Evolutionary conservation across 2,329 filamentous ascomycete genomes (phyloP).

Genomic region (Sclerotinia subarctica): DNA sequence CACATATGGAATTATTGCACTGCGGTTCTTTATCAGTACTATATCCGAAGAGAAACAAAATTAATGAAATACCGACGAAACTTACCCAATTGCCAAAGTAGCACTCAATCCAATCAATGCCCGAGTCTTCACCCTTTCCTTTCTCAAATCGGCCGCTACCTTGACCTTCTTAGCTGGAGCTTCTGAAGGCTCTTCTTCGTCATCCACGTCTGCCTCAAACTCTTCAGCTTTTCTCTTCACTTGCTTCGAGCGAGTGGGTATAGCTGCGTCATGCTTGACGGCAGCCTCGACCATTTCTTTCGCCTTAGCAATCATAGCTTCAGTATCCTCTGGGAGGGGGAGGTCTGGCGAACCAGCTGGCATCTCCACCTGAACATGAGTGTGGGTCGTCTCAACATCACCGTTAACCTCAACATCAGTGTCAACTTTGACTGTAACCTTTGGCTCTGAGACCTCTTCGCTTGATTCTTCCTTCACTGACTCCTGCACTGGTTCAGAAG

Average conservation of each 20-base stretch:
- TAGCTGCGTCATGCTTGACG: constrained; percentile 41
- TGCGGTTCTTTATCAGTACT: constrained; percentile 27
- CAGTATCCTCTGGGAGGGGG: constrained; percentile 72
- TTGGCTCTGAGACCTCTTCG: constrained; percentile 47
- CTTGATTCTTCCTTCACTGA: constrained; percentile 13
- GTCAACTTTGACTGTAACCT: constrained; percentile 68
- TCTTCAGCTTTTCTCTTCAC: constrained; percentile 46
- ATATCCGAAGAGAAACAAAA: background rate
- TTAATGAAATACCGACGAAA: constrained; percentile 34
- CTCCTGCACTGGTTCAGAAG: background rate
- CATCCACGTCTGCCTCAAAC: constrained; percentile 41
- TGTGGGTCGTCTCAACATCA: constrained; percentile 67
- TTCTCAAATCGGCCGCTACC: constrained; percentile 72
- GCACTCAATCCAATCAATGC: constrained; percentile 83
- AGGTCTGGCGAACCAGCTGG: constrained; percentile 64
- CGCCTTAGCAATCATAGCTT: constrained; percentile 80
- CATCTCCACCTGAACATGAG: constrained; percentile 72
- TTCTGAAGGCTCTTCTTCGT: constrained; percentile 3
- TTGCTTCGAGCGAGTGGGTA: constrained; percentile 64
- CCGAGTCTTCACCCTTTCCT: constrained; percentile 81
- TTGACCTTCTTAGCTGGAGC: constrained; percentile 70
- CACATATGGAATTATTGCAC: constrained; percentile 39
- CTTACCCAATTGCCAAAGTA: constrained; percentile 87
- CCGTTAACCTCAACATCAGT: constrained; percentile 54
- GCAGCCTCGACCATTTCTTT: constrained; percentile 82